Base-by-base conservation (phyloP, 2,329 filamentous ascomycete genomes). In the Claviceps purpurea region DNA sequence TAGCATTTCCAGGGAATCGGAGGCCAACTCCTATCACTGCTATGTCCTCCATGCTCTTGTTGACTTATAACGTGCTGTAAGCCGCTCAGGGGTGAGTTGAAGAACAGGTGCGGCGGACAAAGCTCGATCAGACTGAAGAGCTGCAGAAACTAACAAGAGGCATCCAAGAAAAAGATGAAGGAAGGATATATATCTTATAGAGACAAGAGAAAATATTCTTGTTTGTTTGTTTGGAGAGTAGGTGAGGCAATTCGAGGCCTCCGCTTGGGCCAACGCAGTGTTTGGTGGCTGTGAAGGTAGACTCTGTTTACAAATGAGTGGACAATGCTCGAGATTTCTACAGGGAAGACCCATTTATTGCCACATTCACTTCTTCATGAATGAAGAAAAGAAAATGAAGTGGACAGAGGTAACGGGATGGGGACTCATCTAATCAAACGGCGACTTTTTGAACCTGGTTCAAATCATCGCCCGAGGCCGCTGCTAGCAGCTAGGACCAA, bases 11-110 rank as follows among this genome's bases (percentile, higher is more conserved):
- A 2, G 76, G 75, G 46, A 79, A 77, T 5, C 73, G 68, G 40
- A 76, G 70, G 8, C 71, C 72, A 52, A 79, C 65, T 16, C 76
- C 76, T 37, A 79, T 64, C 11, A 79, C 66, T 3, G 74, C 76
- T 48, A 78, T 72, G 49, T 74, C 73, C n/a, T 73, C 49, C 49
- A 50, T 50, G 3, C 42, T 46, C 16, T 26, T 38, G 20, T 41
- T 44, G 42, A 40, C 16, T 7, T 30, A 39, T 34, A 42, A 40
- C 6, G 11, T 30, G 30, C 4, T n/a, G 42, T 20, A 41, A 41
- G 30, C 4, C 40, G 22, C 38, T 49, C 22, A 24, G 39, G 11
- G 38, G 24, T 14, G 34, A 16, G 26, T 14, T 6, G 11, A 49
- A 45, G 20, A 47, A 26, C 26, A 38, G 20, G 24, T 39, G 51